These are phyloP conservation scores for Sclerospora graminicola DNA, from an alignment of 352 stramenopile genomes.

Conservation along the genomic window DNA sequence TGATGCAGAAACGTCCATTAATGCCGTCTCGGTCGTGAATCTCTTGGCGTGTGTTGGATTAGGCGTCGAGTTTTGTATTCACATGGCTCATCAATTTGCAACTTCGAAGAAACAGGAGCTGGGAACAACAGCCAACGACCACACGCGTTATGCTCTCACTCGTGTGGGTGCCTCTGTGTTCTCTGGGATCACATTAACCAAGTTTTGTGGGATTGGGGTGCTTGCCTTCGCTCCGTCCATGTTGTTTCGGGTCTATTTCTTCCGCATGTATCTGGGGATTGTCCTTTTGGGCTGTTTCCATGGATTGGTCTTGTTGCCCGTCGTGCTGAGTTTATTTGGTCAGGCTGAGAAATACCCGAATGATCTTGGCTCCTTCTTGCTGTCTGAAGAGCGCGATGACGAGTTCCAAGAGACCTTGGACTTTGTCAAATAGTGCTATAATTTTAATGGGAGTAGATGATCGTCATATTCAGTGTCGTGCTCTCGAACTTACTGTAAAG, in stretches of 20 bases:
- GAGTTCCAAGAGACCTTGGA: constrained; percentile 34
- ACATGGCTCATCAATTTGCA: constrained; percentile 80
- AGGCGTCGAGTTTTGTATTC: constrained; percentile 85
- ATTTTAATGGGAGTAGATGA: no score
- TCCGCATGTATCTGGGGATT: constrained; percentile 88
- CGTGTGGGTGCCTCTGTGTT: constrained; percentile 76
- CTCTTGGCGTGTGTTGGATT: constrained; percentile 80
- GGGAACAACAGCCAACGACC: constrained; percentile 43
- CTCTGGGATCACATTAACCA: constrained; percentile 89
- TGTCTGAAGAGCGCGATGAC: constrained; percentile 57
- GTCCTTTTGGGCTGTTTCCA: constrained; percentile 82
- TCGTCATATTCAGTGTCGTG: no score
- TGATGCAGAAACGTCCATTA: constrained; percentile 63
- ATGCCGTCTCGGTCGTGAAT: constrained; percentile 87
- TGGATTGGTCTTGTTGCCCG: constrained; percentile 66
- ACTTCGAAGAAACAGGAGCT: constrained; percentile 39
- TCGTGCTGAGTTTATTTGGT: constrained; percentile 68
- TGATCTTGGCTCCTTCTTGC: constrained; percentile 57
- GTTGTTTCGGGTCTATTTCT: constrained; percentile 89
- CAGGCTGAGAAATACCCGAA: constrained; percentile 38
- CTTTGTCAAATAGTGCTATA: constrained; percentile 7
- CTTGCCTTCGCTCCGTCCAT: constrained; percentile 85
- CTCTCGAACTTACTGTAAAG: no score
- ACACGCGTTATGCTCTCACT: constrained; percentile 61
- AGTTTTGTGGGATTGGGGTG: constrained; percentile 85